Evolutionary conservation across 345 rosid genomes (phyloP).

Genomic region (Salix arbutifolia): DNA sequence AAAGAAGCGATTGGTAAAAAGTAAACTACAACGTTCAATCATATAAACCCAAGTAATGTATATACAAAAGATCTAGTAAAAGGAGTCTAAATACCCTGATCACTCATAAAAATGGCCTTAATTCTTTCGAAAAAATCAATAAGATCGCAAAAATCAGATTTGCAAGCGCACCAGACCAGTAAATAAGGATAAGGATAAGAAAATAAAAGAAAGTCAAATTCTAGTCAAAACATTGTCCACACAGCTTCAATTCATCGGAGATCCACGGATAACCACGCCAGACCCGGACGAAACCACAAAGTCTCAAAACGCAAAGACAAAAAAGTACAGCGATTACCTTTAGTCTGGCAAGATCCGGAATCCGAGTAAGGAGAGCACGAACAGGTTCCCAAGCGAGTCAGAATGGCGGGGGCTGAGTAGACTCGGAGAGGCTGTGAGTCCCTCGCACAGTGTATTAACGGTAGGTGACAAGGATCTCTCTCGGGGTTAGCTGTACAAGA

Average conservation of each 20-base stretch:
- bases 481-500: not conserved
- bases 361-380: not conserved
- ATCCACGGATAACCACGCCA: not conserved
- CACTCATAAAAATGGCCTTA: not conserved
- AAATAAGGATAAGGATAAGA: not conserved
- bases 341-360: not conserved
- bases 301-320: not conserved
- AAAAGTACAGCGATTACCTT: not conserved
- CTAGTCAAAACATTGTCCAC: slow-evolving; percentile 3
- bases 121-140: not conserved
- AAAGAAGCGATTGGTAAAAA: not conserved
- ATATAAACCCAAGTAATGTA: not conserved
- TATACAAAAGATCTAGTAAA: not conserved
- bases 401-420: slow-evolving; percentile 20
- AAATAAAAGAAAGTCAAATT: not conserved
- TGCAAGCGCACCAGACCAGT: not conserved
- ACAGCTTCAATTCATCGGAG: not conserved
- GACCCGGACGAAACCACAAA: not conserved
- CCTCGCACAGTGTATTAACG: not conserved
- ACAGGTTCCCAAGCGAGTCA: slow-evolving; percentile 11
- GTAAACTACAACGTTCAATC: not conserved
- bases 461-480: not conserved
- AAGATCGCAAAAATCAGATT: not conserved
- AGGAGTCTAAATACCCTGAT: not conserved
- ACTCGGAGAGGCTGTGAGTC: not conserved